Percentiles rank a stretch among this genome's conserved stretches.
Evolutionary conservation across 1,284 basidiomycete genomes (phyloP).

Genomic region (Trichosporon asahii): DNA sequence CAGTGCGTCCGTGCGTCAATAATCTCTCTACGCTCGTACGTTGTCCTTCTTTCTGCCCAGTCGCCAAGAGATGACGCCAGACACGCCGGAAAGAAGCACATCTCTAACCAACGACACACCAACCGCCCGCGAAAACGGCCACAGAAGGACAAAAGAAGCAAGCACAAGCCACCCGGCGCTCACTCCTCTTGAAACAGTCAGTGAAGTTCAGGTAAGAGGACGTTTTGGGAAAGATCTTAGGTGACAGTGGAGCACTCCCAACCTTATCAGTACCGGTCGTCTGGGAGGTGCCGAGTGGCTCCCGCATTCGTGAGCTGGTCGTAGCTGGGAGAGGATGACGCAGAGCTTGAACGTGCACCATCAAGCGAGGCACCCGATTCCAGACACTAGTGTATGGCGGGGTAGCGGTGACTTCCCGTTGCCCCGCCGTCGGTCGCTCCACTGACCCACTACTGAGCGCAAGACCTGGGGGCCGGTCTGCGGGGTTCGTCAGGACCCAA

Average conservation of each 20-base stretch:
- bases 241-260: not conserved
- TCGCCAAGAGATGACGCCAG: not conserved
- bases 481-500: not conserved
- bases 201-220: too few relatives aligned
- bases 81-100: not conserved
- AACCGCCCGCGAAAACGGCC: too few relatives aligned
- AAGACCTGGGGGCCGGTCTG: too few relatives aligned
- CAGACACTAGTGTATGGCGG: not conserved
- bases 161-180: too few relatives aligned
- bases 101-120: too few relatives aligned
- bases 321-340: not conserved
- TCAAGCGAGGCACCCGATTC: not conserved
- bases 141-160: too few relatives aligned
- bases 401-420: not conserved
- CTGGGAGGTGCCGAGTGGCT: not conserved
- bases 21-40: not conserved
- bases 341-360: not conserved
- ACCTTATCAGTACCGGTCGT: not conserved
- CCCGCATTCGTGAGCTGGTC: not conserved
- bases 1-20: not conserved
- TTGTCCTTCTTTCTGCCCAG: not conserved
- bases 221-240: too few relatives aligned
- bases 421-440: not conserved
- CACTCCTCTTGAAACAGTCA: too few relatives aligned
- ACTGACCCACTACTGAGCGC: too few relatives aligned